Percentiles rank a stretch among this genome's conserved stretches.
phyloP scores from a whole-genome alignment of 805 yeast genomes.

The Pichia rugopelliculosa region DNA sequence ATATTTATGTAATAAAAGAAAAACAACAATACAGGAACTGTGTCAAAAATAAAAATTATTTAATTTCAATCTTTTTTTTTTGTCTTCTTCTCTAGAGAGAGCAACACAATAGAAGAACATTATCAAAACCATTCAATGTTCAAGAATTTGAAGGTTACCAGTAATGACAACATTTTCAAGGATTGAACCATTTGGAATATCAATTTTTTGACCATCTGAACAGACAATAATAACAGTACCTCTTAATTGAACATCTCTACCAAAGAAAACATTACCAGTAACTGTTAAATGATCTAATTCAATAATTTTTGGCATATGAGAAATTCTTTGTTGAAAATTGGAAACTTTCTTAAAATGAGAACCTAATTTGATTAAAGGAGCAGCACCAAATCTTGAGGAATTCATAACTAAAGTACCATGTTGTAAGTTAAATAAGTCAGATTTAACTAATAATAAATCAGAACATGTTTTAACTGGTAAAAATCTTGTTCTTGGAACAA shows the following conservation, averaged over 20 bases:
- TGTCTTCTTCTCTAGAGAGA: background rate
- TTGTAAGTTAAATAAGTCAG: constrained; percentile 83
- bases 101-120: background rate
- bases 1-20: background rate
- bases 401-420: constrained; percentile 87
- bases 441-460: constrained; percentile 87
- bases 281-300: constrained; percentile 96
- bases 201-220: constrained; percentile 93
- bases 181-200: constrained; percentile 93
- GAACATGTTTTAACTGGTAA: constrained; percentile 97
- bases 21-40: no score
- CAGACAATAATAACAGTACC: constrained; percentile 98
- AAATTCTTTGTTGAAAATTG: constrained; percentile 81
- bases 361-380: constrained; percentile 93
- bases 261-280: constrained; percentile 91
- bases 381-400: constrained; percentile 79
- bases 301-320: constrained; percentile 92
- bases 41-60: background rate
- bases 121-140: constrained; percentile 36
- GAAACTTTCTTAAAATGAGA: constrained; percentile 94
- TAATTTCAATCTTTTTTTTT: background rate
- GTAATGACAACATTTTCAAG: constrained; percentile 96
- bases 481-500: constrained; percentile 96
- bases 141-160: constrained; percentile 90
- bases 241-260: constrained; percentile 83